These are phyloP conservation scores for Boechera retrofracta DNA, from an alignment of 345 rosid genomes.

Conservation along the genomic window DNA sequence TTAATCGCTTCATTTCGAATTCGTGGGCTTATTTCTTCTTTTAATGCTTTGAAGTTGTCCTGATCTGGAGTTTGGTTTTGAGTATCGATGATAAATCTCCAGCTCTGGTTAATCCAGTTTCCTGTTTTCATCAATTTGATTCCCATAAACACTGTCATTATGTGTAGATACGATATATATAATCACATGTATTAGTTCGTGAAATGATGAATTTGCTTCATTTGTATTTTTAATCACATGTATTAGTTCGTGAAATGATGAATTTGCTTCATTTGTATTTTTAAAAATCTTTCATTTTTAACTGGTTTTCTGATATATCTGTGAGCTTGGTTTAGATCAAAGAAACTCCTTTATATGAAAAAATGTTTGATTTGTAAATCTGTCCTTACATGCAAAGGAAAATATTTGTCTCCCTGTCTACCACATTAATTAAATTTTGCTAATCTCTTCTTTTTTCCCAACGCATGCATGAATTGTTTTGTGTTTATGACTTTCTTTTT, in stretches of 20 bases:
- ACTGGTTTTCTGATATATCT: not conserved
- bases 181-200: not conserved
- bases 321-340: not conserved
- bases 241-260: not conserved
- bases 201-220: constrained; percentile 3
- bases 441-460: not conserved
- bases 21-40: not conserved
- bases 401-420: not conserved
- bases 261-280: not conserved
- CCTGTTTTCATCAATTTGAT: not conserved
- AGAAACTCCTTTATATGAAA: not conserved
- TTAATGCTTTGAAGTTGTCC: not conserved
- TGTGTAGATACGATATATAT: not conserved
- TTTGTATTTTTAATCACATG: not conserved
- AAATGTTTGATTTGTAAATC: not conserved
- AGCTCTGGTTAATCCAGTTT: constrained; percentile 6
- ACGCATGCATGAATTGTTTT: constrained; percentile 30
- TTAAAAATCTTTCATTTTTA: not conserved
- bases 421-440: not conserved
- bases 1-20: constrained; percentile 9
- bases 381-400: not conserved
- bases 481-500: not conserved
- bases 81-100: constrained; percentile 27
- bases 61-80: constrained; percentile 19
- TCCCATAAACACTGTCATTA: not conserved